Evolutionary conservation across 441 rosid species (phyloP).

Genomic region (Adansonia gregorii): DNA sequence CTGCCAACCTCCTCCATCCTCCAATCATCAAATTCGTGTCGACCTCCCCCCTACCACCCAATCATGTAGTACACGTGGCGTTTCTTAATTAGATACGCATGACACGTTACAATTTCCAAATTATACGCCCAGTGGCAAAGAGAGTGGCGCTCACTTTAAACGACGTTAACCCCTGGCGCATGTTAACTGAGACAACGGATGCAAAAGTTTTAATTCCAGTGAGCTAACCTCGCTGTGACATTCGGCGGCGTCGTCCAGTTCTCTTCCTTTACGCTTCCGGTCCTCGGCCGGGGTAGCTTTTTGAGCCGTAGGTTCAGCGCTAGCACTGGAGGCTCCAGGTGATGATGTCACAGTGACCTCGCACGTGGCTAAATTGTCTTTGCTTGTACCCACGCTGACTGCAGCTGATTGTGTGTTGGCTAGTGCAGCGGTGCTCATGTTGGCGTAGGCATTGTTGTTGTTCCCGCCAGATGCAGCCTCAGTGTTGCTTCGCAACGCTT

Average conservation of each 20-base stretch:
- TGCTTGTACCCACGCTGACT: constrained; percentile 16
- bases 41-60: background rate
- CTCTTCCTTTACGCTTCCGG: constrained; percentile 74
- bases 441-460: constrained; percentile 35
- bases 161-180: constrained; percentile 31
- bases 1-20: constrained; percentile 14
- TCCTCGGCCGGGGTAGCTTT: constrained; percentile 46
- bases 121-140: background rate
- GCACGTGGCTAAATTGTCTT: constrained; percentile 35
- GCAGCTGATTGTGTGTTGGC: constrained; percentile 32
- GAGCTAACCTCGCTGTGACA: constrained; percentile 65
- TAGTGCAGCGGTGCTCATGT: constrained; percentile 29
- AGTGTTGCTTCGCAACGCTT: constrained; percentile 31
- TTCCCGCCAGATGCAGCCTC: constrained; percentile 37
- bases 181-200: constrained; percentile 26
- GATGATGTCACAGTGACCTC: constrained; percentile 59
- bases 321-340: constrained; percentile 56
- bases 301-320: constrained; percentile 39
- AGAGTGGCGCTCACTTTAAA: constrained; percentile 29
- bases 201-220: constrained; percentile 3
- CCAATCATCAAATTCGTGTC: constrained; percentile 23
- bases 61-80: constrained; percentile 21
- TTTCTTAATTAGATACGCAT: background rate
- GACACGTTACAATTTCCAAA: constrained; percentile 10
- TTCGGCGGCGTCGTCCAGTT: constrained; percentile 54